Evolutionary conservation across 2,329 filamentous ascomycete species (phyloP), one percentile per base, ranked within the genome.

Genomic region (Emmonsia crescens): DNA sequence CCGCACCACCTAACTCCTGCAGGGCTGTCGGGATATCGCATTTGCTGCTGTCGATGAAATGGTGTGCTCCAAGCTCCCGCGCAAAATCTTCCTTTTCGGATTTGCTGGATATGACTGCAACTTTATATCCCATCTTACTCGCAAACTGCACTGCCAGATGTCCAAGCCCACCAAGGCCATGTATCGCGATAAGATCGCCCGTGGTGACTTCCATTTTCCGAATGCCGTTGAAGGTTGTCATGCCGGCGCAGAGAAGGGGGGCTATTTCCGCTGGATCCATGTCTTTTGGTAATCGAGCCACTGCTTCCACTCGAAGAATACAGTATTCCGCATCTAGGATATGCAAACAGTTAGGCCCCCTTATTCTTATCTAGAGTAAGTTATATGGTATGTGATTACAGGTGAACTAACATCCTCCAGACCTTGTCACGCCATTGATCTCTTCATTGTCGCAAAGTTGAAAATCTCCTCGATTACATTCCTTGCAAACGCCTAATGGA

Each of bases 371-470:
- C 9, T 33, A 33, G 10, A 40, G 38, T 4, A 12, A 31, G 9
- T 12, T 57, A 2, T 9, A 14, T 29, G 57, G 27, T 3, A 33
- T 16, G 33, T 21, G 42, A 16, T 12, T 31, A 2, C 40, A 38
- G 33, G 2, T 10, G 42, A 16, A 66, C 76, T 68, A 68, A 79
- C 78, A 91, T 42, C 88, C 89, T 59, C 89, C 89, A 65, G 89
- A 80, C 42, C 75, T 76, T 3, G 76, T 82, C 3, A 89, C 80
- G 16, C 89, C 89, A 70, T 89, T 91, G 69, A 90, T 71, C 0
- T 73, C 72, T 57, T 70, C 75, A 65, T 85, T 82, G n/a, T 83
- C 78, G 73, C 89, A 92, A 73, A 86, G 85, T 71, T 91, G 86
- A 75, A 83, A 89, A 29, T 82, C 72, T 1, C 83, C 84, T 19